A percentile compares a stretch with the other conserved stretches of the same genome.
Conservation (phyloP, 345 rosid genomes). For the Eutrema japonicum region DNA sequence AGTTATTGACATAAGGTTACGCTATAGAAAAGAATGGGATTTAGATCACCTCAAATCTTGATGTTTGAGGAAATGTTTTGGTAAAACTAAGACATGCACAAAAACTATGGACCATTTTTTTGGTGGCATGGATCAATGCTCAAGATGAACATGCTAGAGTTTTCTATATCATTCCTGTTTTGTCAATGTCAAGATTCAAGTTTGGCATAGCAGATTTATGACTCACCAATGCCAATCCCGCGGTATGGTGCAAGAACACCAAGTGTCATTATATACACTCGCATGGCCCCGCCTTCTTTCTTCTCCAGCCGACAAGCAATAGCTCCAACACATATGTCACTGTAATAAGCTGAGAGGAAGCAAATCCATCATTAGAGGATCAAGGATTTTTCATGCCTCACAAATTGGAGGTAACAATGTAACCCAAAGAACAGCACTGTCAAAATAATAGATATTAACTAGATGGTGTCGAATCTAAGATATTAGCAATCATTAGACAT, state of each 20-base stretch:
- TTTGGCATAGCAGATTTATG: slow-evolving; percentile 12
- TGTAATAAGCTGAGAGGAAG: slow-evolving; percentile 73
- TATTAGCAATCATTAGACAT: neutral
- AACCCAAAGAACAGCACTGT: neutral
- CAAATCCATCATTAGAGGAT: slow-evolving; percentile 26
- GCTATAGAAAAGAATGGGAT: neutral
- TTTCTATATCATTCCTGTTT: slow-evolving; percentile 4
- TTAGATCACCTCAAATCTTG: neutral
- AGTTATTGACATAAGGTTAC: slow-evolving; percentile 2
- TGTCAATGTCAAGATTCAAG: slow-evolving; percentile 6
- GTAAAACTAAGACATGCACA: neutral
- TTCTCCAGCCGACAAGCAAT: slow-evolving; percentile 96
- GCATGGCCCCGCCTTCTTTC: slow-evolving; percentile 73
- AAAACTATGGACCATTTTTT: neutral
- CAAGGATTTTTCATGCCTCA: slow-evolving; percentile 8
- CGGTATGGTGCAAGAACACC: slow-evolving; percentile 98
- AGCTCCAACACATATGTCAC: slow-evolving; percentile 94
- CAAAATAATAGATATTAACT: neutral
- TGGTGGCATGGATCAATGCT: slow-evolving; percentile 9
- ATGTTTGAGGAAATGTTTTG: neutral
- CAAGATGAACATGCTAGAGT: neutral
- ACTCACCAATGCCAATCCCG: slow-evolving; percentile 91
- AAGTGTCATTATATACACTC: slow-evolving; percentile 94
- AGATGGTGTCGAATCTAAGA: slow-evolving; percentile 1
- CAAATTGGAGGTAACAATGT: neutral